Percentiles rank a stretch among this genome's conserved stretches.
Evolutionary conservation across 441 rosid species (phyloP).

Genomic region (Euphorbia neoarborescens): DNA sequence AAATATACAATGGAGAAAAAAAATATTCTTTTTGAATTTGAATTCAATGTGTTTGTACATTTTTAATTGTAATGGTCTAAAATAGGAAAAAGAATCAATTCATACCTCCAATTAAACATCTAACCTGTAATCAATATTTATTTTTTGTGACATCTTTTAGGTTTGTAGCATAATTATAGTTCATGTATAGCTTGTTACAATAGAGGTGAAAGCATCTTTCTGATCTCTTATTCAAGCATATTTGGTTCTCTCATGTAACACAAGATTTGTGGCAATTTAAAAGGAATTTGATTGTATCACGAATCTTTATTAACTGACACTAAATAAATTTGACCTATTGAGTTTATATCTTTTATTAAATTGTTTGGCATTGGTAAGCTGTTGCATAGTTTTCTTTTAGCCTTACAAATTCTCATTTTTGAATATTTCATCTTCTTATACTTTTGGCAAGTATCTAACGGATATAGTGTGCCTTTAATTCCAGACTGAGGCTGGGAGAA

Average conservation of each 20-base stretch:
- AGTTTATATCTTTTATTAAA: not conserved
- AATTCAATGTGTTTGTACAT: not conserved
- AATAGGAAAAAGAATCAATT: not conserved
- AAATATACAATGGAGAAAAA: not conserved
- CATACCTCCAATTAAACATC: not conserved
- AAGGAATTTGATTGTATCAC: not conserved
- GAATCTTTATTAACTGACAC: not conserved
- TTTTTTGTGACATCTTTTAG: not conserved
- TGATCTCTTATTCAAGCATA: not conserved
- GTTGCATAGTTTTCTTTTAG: slow-evolving; percentile 4
- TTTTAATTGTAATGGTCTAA: not conserved
- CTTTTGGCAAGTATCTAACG: slow-evolving; percentile 7
- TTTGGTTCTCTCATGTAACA: not conserved
- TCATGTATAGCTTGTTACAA: not conserved
- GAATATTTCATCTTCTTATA: slow-evolving; percentile 9
- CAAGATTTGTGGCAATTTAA: not conserved
- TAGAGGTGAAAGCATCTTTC: not conserved
- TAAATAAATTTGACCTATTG: not conserved
- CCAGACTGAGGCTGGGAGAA: slow-evolving; percentile 86
- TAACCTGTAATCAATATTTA: not conserved
- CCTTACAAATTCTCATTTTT: slow-evolving; percentile 2
- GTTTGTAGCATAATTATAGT: not conserved
- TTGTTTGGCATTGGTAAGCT: not conserved
- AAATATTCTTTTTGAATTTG: not conserved
- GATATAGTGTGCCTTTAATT: slow-evolving; percentile 21